phyloP scores from a whole-genome alignment of 2,329 filamentous ascomycete species.

The Escovopsis weberi region DNA sequence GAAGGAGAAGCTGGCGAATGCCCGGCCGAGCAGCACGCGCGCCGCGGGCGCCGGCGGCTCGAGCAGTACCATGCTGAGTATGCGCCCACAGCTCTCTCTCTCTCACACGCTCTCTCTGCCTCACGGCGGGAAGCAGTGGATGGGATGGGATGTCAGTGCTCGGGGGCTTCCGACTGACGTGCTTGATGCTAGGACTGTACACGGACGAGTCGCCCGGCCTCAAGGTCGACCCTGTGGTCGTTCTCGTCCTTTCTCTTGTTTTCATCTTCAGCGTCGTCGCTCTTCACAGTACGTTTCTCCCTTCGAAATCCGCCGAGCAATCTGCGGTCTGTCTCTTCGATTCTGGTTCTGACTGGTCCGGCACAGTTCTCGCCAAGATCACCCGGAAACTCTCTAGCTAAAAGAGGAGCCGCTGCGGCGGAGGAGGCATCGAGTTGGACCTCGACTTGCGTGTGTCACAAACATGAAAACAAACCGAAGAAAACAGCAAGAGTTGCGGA shows the following conservation, averaged over 20 bases:
- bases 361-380: conserved; percentile 81
- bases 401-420: conserved; percentile 8
- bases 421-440: background rate
- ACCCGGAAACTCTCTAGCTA: conserved; percentile 72
- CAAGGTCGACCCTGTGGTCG: conserved; percentile 95
- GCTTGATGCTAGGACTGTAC: conserved; percentile 55
- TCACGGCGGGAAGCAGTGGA: background rate
- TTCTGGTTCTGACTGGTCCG: background rate
- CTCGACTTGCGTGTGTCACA: too few species aligned
- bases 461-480: too few species aligned
- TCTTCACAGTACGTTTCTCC: conserved; percentile 64
- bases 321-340: background rate
- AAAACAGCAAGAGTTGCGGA: too few species aligned
- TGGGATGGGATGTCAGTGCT: background rate
- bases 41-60: conserved; percentile 90
- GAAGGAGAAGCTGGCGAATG: conserved; percentile 94
- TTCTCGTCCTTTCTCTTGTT: conserved; percentile 87
- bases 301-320: too few species aligned
- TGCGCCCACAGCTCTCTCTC: conserved; percentile 19
- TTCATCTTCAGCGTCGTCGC: conserved; percentile 99
- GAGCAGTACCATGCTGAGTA: conserved; percentile 97
- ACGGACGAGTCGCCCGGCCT: conserved; percentile 95
- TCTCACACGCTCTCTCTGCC: too few species aligned
- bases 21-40: conserved; percentile 78
- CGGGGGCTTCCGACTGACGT: background rate